A percentile compares a stretch with the other conserved stretches of the same genome.
These are phyloP conservation scores for Fusarium redolens DNA, from an alignment of 2,329 filamentous ascomycete species.

Conservation along the genomic window DNA sequence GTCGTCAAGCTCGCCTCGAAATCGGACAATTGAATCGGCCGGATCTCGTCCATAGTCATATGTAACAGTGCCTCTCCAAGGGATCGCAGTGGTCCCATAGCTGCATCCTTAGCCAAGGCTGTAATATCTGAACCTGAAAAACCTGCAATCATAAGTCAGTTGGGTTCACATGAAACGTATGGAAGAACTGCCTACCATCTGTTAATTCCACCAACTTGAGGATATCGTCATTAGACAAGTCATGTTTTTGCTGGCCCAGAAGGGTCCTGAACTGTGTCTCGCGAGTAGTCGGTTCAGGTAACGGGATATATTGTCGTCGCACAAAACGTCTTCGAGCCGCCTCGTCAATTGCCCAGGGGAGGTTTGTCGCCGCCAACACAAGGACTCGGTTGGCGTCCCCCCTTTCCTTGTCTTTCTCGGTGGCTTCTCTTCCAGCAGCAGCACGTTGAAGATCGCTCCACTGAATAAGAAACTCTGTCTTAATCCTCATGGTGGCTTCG, in stretches of 20 bases:
- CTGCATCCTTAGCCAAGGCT: conserved; percentile 94
- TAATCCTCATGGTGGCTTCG: conserved; percentile 92
- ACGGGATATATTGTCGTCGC: conserved; percentile 91
- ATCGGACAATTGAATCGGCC: conserved; percentile 84
- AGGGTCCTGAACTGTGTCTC: conserved; percentile 82
- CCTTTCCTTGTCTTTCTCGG: conserved; percentile 72
- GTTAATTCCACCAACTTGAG: conserved; percentile 80
- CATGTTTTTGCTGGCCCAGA: conserved; percentile 88
- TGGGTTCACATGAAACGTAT: not conserved
- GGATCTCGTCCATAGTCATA: conserved; percentile 94
- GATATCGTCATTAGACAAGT: conserved; percentile 77
- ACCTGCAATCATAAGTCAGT: conserved; percentile 63
- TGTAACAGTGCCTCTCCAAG: conserved; percentile 89
- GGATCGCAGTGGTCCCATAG: conserved; percentile 93
- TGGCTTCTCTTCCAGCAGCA: conserved; percentile 83
- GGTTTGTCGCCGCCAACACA: conserved; percentile 93
- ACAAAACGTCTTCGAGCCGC: conserved; percentile 92
- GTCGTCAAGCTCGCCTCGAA: conserved; percentile 86
- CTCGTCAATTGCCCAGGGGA: conserved; percentile 98
- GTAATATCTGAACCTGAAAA: conserved; percentile 98
- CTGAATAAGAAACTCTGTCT: conserved; percentile 97
- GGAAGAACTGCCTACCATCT: conserved; percentile 70
- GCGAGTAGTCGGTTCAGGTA: conserved; percentile 87
- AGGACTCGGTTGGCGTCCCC: conserved; percentile 90
- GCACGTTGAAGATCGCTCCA: conserved; percentile 96